Percentiles rank a stretch among this genome's conserved stretches.
phyloP scores from a whole-genome alignment of 176 grass and related monocot genomes.

The Juncus inflexus region DNA sequence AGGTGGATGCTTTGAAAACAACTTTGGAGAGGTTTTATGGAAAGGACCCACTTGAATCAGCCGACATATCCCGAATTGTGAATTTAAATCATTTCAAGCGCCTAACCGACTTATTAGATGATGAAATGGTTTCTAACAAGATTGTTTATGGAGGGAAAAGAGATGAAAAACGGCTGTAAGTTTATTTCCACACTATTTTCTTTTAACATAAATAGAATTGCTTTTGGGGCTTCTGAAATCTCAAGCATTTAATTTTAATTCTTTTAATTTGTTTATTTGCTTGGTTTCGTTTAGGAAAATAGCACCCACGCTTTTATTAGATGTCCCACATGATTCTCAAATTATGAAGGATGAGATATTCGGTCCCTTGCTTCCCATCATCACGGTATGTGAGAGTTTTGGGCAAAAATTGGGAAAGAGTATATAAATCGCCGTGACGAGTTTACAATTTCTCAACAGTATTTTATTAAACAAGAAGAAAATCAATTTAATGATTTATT shows the following conservation, averaged over 20 bases:
- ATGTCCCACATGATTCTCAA: slow-evolving; percentile 60
- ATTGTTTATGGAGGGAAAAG: slow-evolving; percentile 46
- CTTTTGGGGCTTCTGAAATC: too few species aligned
- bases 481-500: background rate
- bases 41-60: slow-evolving; percentile 45
- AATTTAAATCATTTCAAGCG: slow-evolving; percentile 50
- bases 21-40: slow-evolving; percentile 56
- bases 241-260: background rate
- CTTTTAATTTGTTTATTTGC: background rate
- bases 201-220: background rate
- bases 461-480: too few species aligned
- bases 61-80: slow-evolving; percentile 68
- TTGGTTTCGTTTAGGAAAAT: slow-evolving; percentile 60
- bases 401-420: too few species aligned
- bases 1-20: slow-evolving; percentile 58
- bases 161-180: slow-evolving; percentile 50
- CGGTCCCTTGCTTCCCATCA: slow-evolving; percentile 70
- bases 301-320: slow-evolving; percentile 60
- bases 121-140: slow-evolving; percentile 44
- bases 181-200: background rate
- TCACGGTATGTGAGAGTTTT: slow-evolving; percentile 46
- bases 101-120: slow-evolving; percentile 49
- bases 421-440: too few species aligned
- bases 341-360: slow-evolving; percentile 75
- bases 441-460: too few species aligned